Percentiles rank a stretch among this genome's conserved stretches.
phyloP scores from a whole-genome alignment of 768 basidiomycete species.

The Trametes punicea region DNA sequence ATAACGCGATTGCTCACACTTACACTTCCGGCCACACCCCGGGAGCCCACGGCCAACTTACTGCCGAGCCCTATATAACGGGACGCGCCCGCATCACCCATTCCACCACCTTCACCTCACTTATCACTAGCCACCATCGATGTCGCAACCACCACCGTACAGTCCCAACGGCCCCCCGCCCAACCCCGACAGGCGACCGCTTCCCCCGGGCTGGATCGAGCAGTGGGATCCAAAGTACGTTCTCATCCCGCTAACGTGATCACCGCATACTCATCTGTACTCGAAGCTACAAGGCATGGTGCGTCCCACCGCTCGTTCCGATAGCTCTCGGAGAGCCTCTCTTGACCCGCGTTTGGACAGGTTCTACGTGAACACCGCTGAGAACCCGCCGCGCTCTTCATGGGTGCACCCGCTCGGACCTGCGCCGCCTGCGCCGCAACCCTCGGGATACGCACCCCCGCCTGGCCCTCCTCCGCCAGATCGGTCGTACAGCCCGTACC shows the following conservation, averaged over 20 bases:
- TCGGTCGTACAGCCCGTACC: constrained; percentile 31
- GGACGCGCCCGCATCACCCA: constrained; percentile 6
- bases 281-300: constrained; percentile 66
- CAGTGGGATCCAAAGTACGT: constrained; percentile 69
- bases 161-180: constrained; percentile 19
- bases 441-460: constrained; percentile 32
- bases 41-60: constrained; percentile 12
- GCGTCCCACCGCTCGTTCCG: constrained; percentile 17
- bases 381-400: constrained; percentile 57
- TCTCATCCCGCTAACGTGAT: constrained; percentile 25
- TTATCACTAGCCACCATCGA: constrained; percentile 27
- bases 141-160: constrained; percentile 44
- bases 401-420: constrained; percentile 73
- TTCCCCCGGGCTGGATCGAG: constrained; percentile 66
- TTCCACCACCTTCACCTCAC: constrained; percentile 7
- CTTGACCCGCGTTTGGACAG: constrained; percentile 35
- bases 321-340: not conserved
- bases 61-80: constrained; percentile 17
- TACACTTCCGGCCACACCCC: constrained; percentile 3
- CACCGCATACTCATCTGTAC: constrained; percentile 4
- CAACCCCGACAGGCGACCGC: constrained; percentile 47
- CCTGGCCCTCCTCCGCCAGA: constrained; percentile 44
- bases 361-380: constrained; percentile 74
- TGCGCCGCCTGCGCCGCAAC: constrained; percentile 33
- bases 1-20: constrained; percentile 7